Percentiles rank a stretch among this genome's conserved stretches.
Conservation (phyloP, 805 yeast genomes). For the Clavispora phyllophila region DNA sequence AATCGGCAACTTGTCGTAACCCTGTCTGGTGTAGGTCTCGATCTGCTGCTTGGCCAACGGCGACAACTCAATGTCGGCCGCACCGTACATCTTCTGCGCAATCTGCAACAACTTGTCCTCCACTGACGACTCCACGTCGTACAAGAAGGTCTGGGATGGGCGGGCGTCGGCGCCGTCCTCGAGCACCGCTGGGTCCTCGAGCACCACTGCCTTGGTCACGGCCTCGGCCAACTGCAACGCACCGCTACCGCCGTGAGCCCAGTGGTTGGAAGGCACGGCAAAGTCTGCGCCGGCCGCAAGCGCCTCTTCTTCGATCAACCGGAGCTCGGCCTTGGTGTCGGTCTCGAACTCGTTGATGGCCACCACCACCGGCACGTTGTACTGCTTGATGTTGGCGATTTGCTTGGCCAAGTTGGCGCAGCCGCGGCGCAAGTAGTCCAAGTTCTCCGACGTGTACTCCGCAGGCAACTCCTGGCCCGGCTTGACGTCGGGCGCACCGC, state of each 20-base stretch:
- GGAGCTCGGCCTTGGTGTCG: conserved; percentile 78
- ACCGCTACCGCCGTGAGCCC: conserved; percentile 95
- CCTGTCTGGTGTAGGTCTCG: conserved; percentile 77
- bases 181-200: conserved; percentile 20
- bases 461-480: conserved; percentile 86
- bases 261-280: conserved; percentile 87
- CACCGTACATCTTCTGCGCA: conserved; percentile 91
- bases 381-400: conserved; percentile 75
- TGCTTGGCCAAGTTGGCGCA: conserved; percentile 88
- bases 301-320: conserved; percentile 73
- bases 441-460: conserved; percentile 76
- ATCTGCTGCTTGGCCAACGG: conserved; percentile 80
- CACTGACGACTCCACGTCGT: conserved; percentile 65
- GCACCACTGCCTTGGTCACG: conserved; percentile 64
- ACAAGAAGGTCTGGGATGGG: conserved; percentile 48
- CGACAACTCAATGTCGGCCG: conserved; percentile 72
- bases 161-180: conserved; percentile 5
- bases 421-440: conserved; percentile 72
- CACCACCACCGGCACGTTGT: conserved; percentile 89
- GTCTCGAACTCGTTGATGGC: conserved; percentile 86
- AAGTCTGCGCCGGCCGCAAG: conserved; percentile 87
- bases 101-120: conserved; percentile 76
- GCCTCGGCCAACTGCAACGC: conserved; percentile 81
- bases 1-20: conserved; percentile 85
- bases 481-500: conserved; percentile 95